These are phyloP conservation scores for Chalaropsis thielavioides DNA, from an alignment of 2,329 filamentous ascomycete species.

Conservation along the genomic window DNA sequence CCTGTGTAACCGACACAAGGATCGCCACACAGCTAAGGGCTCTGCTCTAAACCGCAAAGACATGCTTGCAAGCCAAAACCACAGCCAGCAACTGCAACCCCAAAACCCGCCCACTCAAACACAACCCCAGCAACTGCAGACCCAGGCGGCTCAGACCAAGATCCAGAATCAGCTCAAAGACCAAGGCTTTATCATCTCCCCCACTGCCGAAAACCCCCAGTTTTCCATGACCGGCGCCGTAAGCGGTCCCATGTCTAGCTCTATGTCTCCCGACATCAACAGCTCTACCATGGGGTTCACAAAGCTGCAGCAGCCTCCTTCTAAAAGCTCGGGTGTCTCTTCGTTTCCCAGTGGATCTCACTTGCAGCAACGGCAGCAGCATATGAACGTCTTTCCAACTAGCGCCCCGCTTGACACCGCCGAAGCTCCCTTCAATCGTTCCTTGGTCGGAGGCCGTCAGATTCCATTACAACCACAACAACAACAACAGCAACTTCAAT, in stretches of 20 bases:
- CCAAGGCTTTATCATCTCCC: slow-evolving; percentile 24
- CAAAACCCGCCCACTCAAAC: not conserved
- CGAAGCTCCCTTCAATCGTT: slow-evolving; percentile 14
- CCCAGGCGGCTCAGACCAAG: slow-evolving; percentile 26
- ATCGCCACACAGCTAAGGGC: slow-evolving; percentile 66
- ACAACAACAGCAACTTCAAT: slow-evolving; percentile 6
- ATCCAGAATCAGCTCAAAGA: slow-evolving; percentile 30
- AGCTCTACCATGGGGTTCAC: slow-evolving; percentile 30
- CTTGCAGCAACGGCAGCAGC: slow-evolving; percentile 6
- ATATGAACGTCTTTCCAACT: slow-evolving; percentile 19
- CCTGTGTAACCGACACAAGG: slow-evolving; percentile 70
- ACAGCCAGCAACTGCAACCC: slow-evolving; percentile 1
- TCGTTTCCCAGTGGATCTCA: not conserved
- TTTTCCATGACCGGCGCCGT: not conserved
- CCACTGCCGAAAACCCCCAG: slow-evolving; percentile 25
- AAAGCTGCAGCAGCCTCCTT: slow-evolving; percentile 22
- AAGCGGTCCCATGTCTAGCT: slow-evolving; percentile 16
- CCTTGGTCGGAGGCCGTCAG: slow-evolving; percentile 7
- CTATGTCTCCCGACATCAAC: slow-evolving; percentile 35
- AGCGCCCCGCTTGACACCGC: slow-evolving; percentile 15
- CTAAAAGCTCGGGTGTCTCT: not conserved
- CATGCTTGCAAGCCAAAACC: slow-evolving; percentile 22
- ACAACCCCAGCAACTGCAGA: not conserved
- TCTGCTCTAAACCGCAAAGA: slow-evolving; percentile 65
- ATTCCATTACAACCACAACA: not conserved